phyloP scores from a whole-genome alignment of 441 rosid genomes.

The Syzygium malaccense region DNA sequence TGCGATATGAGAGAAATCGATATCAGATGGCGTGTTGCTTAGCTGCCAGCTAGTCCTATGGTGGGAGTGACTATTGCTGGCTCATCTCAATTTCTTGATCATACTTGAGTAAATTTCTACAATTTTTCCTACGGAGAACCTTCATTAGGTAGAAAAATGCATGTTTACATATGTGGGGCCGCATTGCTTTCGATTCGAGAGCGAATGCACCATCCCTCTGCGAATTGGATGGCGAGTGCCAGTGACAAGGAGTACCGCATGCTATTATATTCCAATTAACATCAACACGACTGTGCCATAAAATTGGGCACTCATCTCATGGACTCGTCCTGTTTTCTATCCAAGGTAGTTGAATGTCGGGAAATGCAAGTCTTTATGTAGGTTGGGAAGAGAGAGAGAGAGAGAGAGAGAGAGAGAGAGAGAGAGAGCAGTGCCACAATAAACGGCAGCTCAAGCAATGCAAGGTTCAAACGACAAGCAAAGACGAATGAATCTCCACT shows the following conservation, averaged over 20 bases:
- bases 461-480: background rate
- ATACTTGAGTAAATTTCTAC: background rate
- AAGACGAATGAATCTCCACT: background rate
- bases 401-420: conserved; percentile 16
- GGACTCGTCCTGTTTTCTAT: background rate
- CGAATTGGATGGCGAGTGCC: background rate
- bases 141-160: background rate
- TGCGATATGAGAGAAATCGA: background rate
- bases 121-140: background rate
- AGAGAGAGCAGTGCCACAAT: background rate
- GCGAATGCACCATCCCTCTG: background rate
- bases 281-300: background rate
- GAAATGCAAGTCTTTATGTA: background rate
- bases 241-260: background rate
- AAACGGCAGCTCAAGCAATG: background rate
- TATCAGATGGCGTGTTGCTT: background rate
- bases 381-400: conserved; percentile 5
- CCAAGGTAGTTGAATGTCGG: background rate
- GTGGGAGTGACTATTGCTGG: background rate
- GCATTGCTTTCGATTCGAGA: background rate
- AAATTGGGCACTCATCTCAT: background rate
- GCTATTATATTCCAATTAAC: background rate
- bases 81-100: background rate
- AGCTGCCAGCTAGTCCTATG: background rate
- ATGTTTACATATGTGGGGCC: background rate